phyloP scores from a whole-genome alignment of 495 filamentous ascomycete species.

The Parmelia sp. region DNA sequence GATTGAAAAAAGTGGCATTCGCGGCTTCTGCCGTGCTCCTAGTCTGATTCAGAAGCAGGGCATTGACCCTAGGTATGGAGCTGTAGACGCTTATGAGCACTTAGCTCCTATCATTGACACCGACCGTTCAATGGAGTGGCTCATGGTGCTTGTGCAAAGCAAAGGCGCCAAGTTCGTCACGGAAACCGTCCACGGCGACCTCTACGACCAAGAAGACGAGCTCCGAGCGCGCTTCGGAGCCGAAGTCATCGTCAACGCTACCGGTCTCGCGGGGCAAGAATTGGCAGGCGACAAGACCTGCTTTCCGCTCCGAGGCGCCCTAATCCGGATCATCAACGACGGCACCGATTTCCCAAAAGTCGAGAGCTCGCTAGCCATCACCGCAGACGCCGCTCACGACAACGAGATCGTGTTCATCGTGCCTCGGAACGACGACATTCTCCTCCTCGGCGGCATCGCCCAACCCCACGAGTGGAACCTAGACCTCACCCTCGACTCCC shows the following conservation, averaged over 20 bases:
- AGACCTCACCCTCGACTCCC: constrained; percentile 38
- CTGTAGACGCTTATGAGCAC: constrained; percentile 44
- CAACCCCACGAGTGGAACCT: constrained; percentile 38
- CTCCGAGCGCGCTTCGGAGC: constrained; percentile 35
- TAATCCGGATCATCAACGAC: constrained; percentile 48
- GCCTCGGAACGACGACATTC: constrained; percentile 46
- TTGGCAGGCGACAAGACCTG: constrained; percentile 38
- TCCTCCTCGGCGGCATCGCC: constrained; percentile 41
- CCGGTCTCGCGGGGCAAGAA: constrained; percentile 35
- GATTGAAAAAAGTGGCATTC: constrained; percentile 34
- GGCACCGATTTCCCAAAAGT: constrained; percentile 44
- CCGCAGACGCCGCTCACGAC: constrained; percentile 31
- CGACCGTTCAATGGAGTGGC: constrained; percentile 42
- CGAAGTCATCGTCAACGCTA: constrained; percentile 45
- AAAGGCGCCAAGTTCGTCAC: constrained; percentile 43
- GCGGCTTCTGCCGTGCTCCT: constrained; percentile 35
- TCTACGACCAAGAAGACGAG: constrained; percentile 36
- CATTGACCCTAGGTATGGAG: constrained; percentile 35
- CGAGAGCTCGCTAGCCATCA: constrained; percentile 37
- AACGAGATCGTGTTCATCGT: constrained; percentile 47
- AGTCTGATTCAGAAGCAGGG: constrained; percentile 35
- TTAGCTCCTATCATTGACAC: constrained; percentile 47
- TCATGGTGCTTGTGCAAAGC: constrained; percentile 38
- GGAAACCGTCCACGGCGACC: constrained; percentile 35
- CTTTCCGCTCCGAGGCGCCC: constrained; percentile 43